Conservation (phyloP, 768 basidiomycete genomes). For the Rubroboletus satanas region DNA sequence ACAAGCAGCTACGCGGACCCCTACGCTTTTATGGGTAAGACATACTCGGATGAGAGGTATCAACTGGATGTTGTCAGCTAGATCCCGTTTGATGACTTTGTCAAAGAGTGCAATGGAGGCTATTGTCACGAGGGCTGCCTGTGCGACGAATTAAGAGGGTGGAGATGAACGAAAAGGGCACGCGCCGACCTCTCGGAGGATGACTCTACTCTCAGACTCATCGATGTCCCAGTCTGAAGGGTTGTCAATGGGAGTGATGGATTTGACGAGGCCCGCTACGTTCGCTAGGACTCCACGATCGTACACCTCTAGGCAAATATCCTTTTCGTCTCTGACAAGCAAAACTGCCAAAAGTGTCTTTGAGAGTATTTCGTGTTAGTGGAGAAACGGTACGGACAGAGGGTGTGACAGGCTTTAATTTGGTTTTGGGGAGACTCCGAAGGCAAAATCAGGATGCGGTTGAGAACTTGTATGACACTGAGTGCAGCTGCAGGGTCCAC, state of each 20-base stretch:
- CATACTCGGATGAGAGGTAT: conserved; percentile 51
- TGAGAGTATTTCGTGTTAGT: neutral
- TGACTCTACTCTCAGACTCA: conserved; percentile 53
- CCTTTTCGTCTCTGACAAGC: conserved; percentile 67
- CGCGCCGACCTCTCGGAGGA: conserved; percentile 58
- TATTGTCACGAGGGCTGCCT: conserved; percentile 74
- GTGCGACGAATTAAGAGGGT: neutral
- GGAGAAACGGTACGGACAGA: conserved; percentile 48
- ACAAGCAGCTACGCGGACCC: conserved; percentile 82
- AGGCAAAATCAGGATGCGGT: conserved; percentile 49
- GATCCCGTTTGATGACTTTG: conserved; percentile 64
- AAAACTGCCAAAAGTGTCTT: conserved; percentile 38
- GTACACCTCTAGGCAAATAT: conserved; percentile 62
- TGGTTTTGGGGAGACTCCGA: conserved; percentile 41
- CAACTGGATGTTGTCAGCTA: conserved; percentile 59
- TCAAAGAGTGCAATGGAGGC: conserved; percentile 70
- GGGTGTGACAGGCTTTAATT: conserved; percentile 69
- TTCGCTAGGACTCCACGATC: conserved; percentile 65
- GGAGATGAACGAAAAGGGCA: neutral
- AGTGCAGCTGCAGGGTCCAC: conserved; percentile 47
- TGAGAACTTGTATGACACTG: conserved; percentile 68
- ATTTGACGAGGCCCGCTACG: conserved; percentile 48
- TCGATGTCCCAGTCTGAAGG: conserved; percentile 60
- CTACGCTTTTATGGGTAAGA: conserved; percentile 59
- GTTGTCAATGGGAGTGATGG: conserved; percentile 49